These are phyloP conservation scores for Lactarius trivialis DNA, from an alignment of 768 basidiomycete genomes.

Conservation along the genomic window DNA sequence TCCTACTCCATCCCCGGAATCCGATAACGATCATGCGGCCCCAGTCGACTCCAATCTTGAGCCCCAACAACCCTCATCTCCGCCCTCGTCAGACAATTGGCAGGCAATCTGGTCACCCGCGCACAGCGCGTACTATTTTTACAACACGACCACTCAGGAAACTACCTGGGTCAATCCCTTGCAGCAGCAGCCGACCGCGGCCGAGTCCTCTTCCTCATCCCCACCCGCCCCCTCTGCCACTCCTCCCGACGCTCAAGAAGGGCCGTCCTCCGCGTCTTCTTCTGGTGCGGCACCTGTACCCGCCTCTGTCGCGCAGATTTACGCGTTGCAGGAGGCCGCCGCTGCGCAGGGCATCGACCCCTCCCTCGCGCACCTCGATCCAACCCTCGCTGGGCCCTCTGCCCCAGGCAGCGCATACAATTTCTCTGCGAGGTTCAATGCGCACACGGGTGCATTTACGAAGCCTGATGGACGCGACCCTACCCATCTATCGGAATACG, in stretches of 20 bases:
- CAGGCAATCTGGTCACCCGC: constrained; percentile 76
- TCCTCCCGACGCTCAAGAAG: constrained; percentile 17
- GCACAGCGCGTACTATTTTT: constrained; percentile 82
- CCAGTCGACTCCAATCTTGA: too few relatives aligned
- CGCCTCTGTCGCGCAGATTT: constrained; percentile 31
- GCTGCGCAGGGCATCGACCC: constrained; percentile 79
- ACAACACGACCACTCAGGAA: constrained; percentile 65
- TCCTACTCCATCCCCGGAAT: constrained; percentile 4
- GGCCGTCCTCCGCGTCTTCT: constrained; percentile 25
- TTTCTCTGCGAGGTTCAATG: constrained; percentile 70
- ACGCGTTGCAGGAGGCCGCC: constrained; percentile 61
- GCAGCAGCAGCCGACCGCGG: constrained; percentile 28
- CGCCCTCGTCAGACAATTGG: constrained; percentile 40
- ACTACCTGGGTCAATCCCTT: constrained; percentile 85
- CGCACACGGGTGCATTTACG: constrained; percentile 73
- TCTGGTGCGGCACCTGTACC: constrained; percentile 26
- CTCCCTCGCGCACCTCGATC: constrained; percentile 72
- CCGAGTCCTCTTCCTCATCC: constrained; percentile 17
- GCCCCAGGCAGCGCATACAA: constrained; percentile 35
- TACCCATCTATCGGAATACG: constrained; percentile 70
- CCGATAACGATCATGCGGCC: not conserved
- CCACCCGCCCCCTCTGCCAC: constrained; percentile 24
- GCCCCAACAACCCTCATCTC: constrained; percentile 8
- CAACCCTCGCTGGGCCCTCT: constrained; percentile 43
- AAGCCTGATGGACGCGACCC: constrained; percentile 63